Percentiles rank a stretch among this genome's conserved stretches.
phyloP scores from a whole-genome alignment of 768 basidiomycete species.

The Boletellus ananiceps region DNA sequence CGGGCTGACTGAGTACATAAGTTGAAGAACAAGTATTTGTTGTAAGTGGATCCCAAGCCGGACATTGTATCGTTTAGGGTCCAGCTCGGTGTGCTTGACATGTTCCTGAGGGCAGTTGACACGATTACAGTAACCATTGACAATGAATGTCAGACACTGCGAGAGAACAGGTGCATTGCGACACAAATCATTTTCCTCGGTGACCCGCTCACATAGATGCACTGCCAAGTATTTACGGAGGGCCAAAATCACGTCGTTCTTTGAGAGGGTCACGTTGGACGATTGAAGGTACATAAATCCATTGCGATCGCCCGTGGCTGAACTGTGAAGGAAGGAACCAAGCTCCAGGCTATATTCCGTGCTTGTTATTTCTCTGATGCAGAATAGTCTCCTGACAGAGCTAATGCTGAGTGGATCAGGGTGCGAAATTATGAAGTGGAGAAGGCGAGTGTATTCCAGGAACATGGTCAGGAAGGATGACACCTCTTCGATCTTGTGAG shows the following conservation, averaged over 20 bases:
- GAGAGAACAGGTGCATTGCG: constrained; percentile 30
- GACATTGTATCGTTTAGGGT: constrained; percentile 35
- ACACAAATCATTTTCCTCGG: constrained; percentile 32
- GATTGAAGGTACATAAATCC: neutral
- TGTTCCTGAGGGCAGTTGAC: constrained; percentile 38
- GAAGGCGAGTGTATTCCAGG: constrained; percentile 5
- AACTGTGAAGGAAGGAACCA: constrained; percentile 9
- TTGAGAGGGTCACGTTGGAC: constrained; percentile 16
- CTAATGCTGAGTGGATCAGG: constrained; percentile 5
- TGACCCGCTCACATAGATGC: constrained; percentile 28
- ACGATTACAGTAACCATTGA: constrained; percentile 32
- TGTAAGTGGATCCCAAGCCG: constrained; percentile 44
- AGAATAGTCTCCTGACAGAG: constrained; percentile 28
- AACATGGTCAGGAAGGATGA: constrained; percentile 5
- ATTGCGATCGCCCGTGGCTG: neutral
- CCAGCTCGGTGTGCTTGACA: constrained; percentile 22
- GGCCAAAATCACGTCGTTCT: constrained; percentile 16
- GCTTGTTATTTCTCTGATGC: constrained; percentile 8
- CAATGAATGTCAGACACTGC: constrained; percentile 36
- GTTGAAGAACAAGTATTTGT: constrained; percentile 46
- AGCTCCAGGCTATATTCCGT: constrained; percentile 7
- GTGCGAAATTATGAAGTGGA: constrained; percentile 3
- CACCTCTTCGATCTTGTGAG: constrained; percentile 18
- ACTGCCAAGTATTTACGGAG: constrained; percentile 25
- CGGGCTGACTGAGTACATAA: constrained; percentile 19